A percentile compares a stretch with the other conserved stretches of the same genome.
phyloP scores from a whole-genome alignment of 2,329 filamentous ascomycete species.

The Hortaea sp. region DNA sequence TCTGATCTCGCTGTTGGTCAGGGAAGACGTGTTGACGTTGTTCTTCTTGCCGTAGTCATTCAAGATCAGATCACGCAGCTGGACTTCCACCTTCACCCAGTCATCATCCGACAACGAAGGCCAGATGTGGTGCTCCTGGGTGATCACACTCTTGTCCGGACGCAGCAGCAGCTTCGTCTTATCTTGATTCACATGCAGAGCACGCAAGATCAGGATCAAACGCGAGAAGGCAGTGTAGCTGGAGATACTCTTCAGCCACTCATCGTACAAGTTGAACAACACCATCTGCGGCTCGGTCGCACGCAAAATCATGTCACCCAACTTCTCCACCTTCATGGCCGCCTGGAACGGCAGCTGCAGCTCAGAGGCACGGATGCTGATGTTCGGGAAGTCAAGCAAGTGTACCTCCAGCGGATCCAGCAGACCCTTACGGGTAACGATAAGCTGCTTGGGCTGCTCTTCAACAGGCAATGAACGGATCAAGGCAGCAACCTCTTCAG shows the following conservation, averaged over 20 bases:
- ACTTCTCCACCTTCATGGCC: slow-evolving; percentile 98
- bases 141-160: slow-evolving; percentile 96
- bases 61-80: slow-evolving; percentile 86
- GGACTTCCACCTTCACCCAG: slow-evolving; percentile 99
- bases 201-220: slow-evolving; percentile 83
- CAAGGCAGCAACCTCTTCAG: slow-evolving; percentile 95
- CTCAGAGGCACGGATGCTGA: slow-evolving; percentile 94
- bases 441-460: slow-evolving; percentile 97
- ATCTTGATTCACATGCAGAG: slow-evolving; percentile 93
- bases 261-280: slow-evolving; percentile 95
- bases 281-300: slow-evolving; percentile 99
- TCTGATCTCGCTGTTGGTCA: slow-evolving; percentile 93
- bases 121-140: slow-evolving; percentile 98
- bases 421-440: slow-evolving; percentile 94
- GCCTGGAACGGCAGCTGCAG: slow-evolving; percentile 97
- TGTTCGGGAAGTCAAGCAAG: slow-evolving; percentile 95
- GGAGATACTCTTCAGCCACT: slow-evolving; percentile 97
- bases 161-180: slow-evolving; percentile 94
- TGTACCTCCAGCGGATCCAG: slow-evolving; percentile 96
- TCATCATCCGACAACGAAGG: slow-evolving; percentile 87
- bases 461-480: slow-evolving; percentile 93
- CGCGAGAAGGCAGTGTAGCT: slow-evolving; percentile 98
- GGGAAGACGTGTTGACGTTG: slow-evolving; percentile 94
- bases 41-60: slow-evolving; percentile 99
- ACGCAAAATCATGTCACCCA: slow-evolving; percentile 96